Percentiles rank a stretch among this genome's conserved stretches.
These are phyloP conservation scores for Penicillium daleae DNA, from an alignment of 495 filamentous ascomycete genomes.

Conservation along the genomic window DNA sequence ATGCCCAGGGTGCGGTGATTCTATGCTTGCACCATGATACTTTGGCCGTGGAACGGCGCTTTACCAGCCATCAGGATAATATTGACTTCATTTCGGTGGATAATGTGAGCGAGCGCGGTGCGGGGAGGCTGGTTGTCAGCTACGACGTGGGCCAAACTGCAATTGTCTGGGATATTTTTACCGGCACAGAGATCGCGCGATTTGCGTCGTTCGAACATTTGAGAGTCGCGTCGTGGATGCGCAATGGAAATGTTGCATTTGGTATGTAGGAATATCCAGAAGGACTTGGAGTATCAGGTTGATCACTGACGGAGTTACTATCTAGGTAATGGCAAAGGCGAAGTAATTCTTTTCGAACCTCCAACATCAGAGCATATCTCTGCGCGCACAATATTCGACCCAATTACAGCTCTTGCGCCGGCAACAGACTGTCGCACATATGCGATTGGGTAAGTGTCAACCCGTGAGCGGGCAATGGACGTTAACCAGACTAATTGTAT, in stretches of 20 bases:
- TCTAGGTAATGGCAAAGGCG: slow-evolving; percentile 84
- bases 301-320: slow-evolving; percentile 10
- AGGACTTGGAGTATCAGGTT: not conserved
- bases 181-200: slow-evolving; percentile 84
- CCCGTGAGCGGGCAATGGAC: not conserved
- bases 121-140: slow-evolving; percentile 85
- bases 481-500: slow-evolving; percentile 4
- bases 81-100: slow-evolving; percentile 84
- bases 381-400: slow-evolving; percentile 88
- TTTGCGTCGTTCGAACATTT: slow-evolving; percentile 90
- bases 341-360: slow-evolving; percentile 93
- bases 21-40: slow-evolving; percentile 90
- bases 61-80: slow-evolving; percentile 81
- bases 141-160: slow-evolving; percentile 90
- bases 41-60: slow-evolving; percentile 83
- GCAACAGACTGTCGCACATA: slow-evolving; percentile 93
- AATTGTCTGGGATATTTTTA: slow-evolving; percentile 96
- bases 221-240: slow-evolving; percentile 89
- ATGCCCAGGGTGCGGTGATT: slow-evolving; percentile 76
- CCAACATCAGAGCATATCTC: slow-evolving; percentile 92
- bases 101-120: slow-evolving; percentile 86
- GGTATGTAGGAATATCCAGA: slow-evolving; percentile 55
- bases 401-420: slow-evolving; percentile 89
- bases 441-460: slow-evolving; percentile 80
- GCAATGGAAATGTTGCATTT: slow-evolving; percentile 95